Conservation (phyloP, 2,329 filamentous ascomycete species). For the Diaporthe ilicicola region DNA sequence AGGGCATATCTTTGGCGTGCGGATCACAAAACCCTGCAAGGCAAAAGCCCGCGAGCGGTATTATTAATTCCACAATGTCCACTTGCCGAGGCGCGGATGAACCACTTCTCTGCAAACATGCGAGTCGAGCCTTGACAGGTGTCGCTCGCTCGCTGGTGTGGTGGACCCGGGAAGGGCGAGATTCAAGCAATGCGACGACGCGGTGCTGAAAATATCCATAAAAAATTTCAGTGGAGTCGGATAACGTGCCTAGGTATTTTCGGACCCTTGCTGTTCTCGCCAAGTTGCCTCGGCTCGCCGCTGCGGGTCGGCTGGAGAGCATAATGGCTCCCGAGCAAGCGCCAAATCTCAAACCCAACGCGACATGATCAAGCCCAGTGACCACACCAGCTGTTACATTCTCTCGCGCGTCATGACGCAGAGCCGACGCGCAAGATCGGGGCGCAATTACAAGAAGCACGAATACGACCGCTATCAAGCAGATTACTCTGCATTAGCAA, state of each 20-base stretch:
- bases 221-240: conserved; percentile 23
- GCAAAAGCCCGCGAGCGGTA: not conserved
- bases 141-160: not conserved
- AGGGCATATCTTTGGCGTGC: not conserved
- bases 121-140: conserved; percentile 3
- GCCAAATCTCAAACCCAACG: not conserved
- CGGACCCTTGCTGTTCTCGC: not conserved
- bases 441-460: not conserved
- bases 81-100: conserved; percentile 29
- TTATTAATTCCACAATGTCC: conserved; percentile 2
- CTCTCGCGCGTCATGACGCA: conserved; percentile 8
- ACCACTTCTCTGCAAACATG: not conserved
- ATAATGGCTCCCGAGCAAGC: not conserved
- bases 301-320: conserved; percentile 15
- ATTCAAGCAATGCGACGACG: not conserved
- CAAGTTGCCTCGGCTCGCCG: conserved; percentile 26
- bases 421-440: not conserved
- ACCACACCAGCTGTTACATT: no score
- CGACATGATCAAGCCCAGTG: not conserved
- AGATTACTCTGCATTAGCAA: not conserved
- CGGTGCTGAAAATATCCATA: conserved; percentile 17
- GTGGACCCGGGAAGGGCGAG: conserved; percentile 25
- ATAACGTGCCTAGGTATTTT: conserved; percentile 4
- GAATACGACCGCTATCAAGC: not conserved
- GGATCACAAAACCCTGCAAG: not conserved